These are phyloP conservation scores for Parmales sp. DNA, from an alignment of 108 stramenopile genomes.

Conservation along the genomic window DNA sequence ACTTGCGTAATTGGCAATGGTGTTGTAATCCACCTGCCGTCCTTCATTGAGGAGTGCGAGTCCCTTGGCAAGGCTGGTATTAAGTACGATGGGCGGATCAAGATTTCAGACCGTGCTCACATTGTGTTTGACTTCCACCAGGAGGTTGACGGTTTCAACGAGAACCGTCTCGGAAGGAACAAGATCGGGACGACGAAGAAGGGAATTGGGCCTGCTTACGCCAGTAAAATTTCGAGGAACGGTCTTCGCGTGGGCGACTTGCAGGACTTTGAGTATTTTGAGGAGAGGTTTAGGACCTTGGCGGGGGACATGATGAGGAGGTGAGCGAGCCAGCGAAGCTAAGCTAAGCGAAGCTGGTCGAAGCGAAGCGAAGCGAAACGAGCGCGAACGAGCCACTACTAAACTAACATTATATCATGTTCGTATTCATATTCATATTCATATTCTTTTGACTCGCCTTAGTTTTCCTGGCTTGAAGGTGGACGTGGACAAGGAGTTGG, in stretches of 20 bases:
- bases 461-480: slow-evolving; percentile 60
- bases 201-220: slow-evolving; percentile 97
- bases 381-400: not conserved
- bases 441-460: too few relatives aligned
- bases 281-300: slow-evolving; percentile 69
- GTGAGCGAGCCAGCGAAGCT: not conserved
- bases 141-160: slow-evolving; percentile 74
- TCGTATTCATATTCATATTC: too few relatives aligned
- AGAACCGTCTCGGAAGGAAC: slow-evolving; percentile 67
- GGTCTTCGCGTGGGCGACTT: slow-evolving; percentile 96
- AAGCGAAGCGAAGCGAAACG: not conserved
- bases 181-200: slow-evolving; percentile 94
- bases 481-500: slow-evolving; percentile 61
- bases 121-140: slow-evolving; percentile 98
- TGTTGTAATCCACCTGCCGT: slow-evolving; percentile 89
- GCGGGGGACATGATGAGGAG: slow-evolving; percentile 58
- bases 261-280: slow-evolving; percentile 67
- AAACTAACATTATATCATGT: too few relatives aligned
- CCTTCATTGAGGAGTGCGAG: slow-evolving; percentile 84
- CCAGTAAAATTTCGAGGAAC: slow-evolving; percentile 90
- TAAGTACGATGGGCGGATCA: slow-evolving; percentile 67
- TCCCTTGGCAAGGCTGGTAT: slow-evolving; percentile 60
- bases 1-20: slow-evolving; percentile 93
- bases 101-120: slow-evolving; percentile 91
- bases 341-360: not conserved